Evolutionary conservation across 345 rosid genomes (phyloP).

Genomic region (Adansonia digitata): DNA sequence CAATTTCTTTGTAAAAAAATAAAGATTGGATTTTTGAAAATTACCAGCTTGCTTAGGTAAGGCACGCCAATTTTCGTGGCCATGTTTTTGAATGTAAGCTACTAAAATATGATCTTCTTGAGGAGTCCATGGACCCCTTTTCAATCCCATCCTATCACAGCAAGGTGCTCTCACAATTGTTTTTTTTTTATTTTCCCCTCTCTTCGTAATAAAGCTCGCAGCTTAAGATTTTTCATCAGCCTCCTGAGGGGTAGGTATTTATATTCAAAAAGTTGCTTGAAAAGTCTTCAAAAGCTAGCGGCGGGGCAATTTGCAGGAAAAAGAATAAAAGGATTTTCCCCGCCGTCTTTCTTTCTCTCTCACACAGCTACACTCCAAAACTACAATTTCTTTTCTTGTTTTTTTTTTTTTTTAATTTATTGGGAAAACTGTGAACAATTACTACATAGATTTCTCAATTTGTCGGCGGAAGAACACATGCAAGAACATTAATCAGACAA

Average conservation of each 20-base stretch:
- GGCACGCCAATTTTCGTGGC: conserved; percentile 70
- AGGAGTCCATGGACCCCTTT: conserved; percentile 68
- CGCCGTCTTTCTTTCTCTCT: background rate
- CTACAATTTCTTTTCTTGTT: too few relatives aligned
- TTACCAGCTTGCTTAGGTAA: conserved; percentile 82
- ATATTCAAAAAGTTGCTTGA: conserved; percentile 10
- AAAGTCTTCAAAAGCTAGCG: too few relatives aligned
- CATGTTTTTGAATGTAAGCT: conserved; percentile 41
- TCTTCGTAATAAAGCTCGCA: background rate
- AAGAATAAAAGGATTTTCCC: background rate
- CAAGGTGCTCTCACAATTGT: conserved; percentile 86
- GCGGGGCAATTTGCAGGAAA: conserved; percentile 31
- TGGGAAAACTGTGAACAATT: background rate
- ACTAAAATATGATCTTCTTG: conserved; percentile 68
- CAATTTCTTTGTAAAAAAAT: too few relatives aligned
- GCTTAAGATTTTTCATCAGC: background rate
- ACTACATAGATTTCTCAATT: background rate
- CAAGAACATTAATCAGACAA: too few relatives aligned
- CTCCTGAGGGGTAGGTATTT: background rate
- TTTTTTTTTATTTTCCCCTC: conserved; percentile 24
- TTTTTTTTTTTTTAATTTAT: too few relatives aligned
- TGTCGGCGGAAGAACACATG: background rate
- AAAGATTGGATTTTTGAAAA: background rate
- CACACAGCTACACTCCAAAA: background rate
- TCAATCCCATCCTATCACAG: conserved; percentile 73